Conservation (phyloP, 2,329 filamentous ascomycete species). For the Westerdykella ornata region DNA sequence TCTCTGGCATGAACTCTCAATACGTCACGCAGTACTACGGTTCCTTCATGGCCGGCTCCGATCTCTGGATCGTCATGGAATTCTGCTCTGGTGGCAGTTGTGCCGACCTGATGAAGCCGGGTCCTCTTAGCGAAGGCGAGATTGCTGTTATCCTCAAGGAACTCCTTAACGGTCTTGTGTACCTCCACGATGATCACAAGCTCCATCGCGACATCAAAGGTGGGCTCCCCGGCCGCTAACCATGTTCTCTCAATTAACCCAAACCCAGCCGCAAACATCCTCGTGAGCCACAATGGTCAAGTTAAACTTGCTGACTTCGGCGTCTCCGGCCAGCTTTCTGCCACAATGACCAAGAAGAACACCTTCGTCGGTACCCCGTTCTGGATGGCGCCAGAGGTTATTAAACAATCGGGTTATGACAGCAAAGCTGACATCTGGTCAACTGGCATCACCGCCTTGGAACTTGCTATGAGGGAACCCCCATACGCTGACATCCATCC, state of each 20-base stretch:
- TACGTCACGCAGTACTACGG: constrained; percentile 98
- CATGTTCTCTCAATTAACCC: constrained; percentile 4
- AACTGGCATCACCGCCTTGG: constrained; percentile 85
- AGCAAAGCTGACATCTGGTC: constrained; percentile 99
- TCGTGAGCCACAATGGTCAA: constrained; percentile 83
- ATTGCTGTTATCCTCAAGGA: constrained; percentile 94
- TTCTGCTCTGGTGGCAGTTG: constrained; percentile 97
- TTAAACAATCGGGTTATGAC: constrained; percentile 96
- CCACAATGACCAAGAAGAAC: constrained; percentile 99
- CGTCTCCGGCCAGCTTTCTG: constrained; percentile 89
- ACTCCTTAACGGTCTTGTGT: constrained; percentile 81
- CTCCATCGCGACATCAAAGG: constrained; percentile 94
- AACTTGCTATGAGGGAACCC: constrained; percentile 84
- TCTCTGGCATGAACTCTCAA: constrained; percentile 90
- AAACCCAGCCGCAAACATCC: constrained; percentile 78
- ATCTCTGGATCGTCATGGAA: constrained; percentile 99
- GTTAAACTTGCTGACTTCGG: constrained; percentile 97
- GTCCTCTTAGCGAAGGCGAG: constrained; percentile 85
- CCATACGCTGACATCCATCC: constrained; percentile 95
- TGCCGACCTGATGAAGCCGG: constrained; percentile 91
- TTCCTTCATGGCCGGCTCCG: constrained; percentile 89
- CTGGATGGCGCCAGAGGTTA: constrained; percentile 99
- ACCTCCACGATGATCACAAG: constrained; percentile 92
- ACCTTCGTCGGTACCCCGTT: constrained; percentile 97
- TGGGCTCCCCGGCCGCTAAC: constrained; percentile 35